Conservation (phyloP, 2,329 filamentous ascomycete genomes). For the Mycosphaerella arachidis region DNA sequence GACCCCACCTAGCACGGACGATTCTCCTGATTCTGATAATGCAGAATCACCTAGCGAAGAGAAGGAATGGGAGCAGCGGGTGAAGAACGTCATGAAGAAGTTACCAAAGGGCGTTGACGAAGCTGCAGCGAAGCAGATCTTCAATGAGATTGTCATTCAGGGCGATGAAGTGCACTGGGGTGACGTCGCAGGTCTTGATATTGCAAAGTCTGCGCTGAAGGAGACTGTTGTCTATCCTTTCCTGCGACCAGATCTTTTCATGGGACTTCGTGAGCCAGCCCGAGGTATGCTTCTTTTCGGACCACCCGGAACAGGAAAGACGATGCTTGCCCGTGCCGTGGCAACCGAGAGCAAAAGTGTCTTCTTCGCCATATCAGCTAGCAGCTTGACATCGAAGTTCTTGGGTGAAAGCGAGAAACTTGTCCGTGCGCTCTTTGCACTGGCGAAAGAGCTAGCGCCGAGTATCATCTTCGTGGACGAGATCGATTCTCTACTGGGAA, state of each 20-base stretch:
- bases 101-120: slow-evolving; percentile 79
- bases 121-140: slow-evolving; percentile 78
- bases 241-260: slow-evolving; percentile 88
- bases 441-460: slow-evolving; percentile 85
- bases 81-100: slow-evolving; percentile 65
- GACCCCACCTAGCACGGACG: slow-evolving; percentile 41
- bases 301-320: slow-evolving; percentile 96
- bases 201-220: slow-evolving; percentile 85
- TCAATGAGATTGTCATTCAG: slow-evolving; percentile 92
- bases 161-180: slow-evolving; percentile 94
- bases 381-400: slow-evolving; percentile 91
- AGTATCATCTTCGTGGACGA: slow-evolving; percentile 99
- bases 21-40: slow-evolving; percentile 44
- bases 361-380: slow-evolving; percentile 95
- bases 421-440: slow-evolving; percentile 80
- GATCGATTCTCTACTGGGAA: slow-evolving; percentile 87
- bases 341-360: slow-evolving; percentile 92
- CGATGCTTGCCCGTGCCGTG: slow-evolving; percentile 91
- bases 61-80: slow-evolving; percentile 57
- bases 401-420: slow-evolving; percentile 95
- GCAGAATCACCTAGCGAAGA: slow-evolving; percentile 33
- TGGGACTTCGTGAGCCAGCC: slow-evolving; percentile 88
- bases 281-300: slow-evolving; percentile 94
- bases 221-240: slow-evolving; percentile 98
- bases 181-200: slow-evolving; percentile 85